Conservation (phyloP, 2,329 filamentous ascomycete genomes). For the Bimuria novae-zelandiae region DNA sequence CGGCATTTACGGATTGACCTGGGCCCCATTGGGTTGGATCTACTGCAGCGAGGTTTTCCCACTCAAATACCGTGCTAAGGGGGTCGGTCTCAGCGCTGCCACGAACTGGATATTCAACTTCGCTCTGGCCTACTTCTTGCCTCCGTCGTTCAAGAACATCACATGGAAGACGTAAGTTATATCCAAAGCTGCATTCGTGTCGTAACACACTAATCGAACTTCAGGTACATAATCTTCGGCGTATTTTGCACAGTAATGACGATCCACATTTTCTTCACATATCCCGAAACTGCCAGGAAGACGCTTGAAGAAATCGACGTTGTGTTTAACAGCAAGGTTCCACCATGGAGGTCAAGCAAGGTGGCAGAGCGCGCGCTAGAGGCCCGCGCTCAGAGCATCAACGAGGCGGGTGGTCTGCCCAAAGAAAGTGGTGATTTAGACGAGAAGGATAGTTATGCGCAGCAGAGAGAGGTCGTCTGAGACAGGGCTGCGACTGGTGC, state of each 20-base stretch:
- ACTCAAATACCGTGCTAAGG: conserved; percentile 63
- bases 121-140: conserved; percentile 58
- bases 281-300: not conserved
- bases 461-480: not conserved
- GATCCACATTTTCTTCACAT: conserved; percentile 1
- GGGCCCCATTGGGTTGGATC: conserved; percentile 68
- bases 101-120: conserved; percentile 61
- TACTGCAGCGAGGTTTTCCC: conserved; percentile 70
- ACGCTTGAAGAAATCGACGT: conserved; percentile 2
- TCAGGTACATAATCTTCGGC: conserved; percentile 58
- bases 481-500: not conserved
- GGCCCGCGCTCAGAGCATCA: conserved; percentile 1
- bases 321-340: conserved; percentile 1
- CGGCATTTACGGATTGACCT: conserved; percentile 66
- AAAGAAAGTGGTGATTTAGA: not conserved
- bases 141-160: conserved; percentile 63
- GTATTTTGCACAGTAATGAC: conserved; percentile 16
- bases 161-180: conserved; percentile 58
- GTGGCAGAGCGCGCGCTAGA: not conserved
- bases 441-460: not conserved
- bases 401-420: not conserved
- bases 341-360: not conserved
- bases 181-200: conserved; percentile 40
- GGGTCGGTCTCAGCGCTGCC: conserved; percentile 62
- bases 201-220: conserved; percentile 42